phyloP scores from a whole-genome alignment of 192 early-diverging fungal genomes.

The Rhizoclosmatium sp. region DNA sequence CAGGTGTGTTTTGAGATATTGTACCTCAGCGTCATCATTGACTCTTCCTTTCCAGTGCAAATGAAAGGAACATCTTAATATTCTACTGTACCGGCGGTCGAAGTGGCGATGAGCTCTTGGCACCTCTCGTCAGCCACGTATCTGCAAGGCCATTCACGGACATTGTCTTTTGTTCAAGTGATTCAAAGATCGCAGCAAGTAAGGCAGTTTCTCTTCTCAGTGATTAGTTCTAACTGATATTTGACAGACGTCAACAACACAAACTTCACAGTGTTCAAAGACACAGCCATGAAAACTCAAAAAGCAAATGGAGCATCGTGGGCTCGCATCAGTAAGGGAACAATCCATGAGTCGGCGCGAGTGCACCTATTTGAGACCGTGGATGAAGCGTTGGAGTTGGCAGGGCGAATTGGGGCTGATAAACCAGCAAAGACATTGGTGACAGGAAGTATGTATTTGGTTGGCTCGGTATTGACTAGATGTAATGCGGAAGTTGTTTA shows the following conservation, averaged over 20 bases:
- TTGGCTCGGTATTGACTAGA: conserved; percentile 85
- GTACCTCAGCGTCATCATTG: not conserved
- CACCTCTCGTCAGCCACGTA: conserved; percentile 59
- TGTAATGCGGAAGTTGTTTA: conserved; percentile 63
- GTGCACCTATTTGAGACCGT: conserved; percentile 33
- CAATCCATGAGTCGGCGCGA: conserved; percentile 13
- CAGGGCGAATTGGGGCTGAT: conserved; percentile 45
- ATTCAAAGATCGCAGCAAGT: conserved; percentile 34
- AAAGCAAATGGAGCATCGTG: conserved; percentile 66
- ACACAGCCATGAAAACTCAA: conserved; percentile 69
- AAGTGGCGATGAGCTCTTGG: conserved; percentile 68
- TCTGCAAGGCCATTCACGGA: conserved; percentile 58
- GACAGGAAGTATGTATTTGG: conserved; percentile 92
- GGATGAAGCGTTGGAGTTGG: conserved; percentile 21
- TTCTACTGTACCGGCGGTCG: conserved; percentile 91
- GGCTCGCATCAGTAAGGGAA: conserved; percentile 33
- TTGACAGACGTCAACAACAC: conserved; percentile 53
- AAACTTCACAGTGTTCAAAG: conserved; percentile 72
- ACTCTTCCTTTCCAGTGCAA: not conserved
- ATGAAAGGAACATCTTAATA: conserved; percentile 67
- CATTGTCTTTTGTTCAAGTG: conserved; percentile 85
- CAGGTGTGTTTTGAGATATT: not conserved
- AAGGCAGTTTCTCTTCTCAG: conserved; percentile 38
- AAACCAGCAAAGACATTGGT: conserved; percentile 59
- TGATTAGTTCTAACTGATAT: not conserved